A percentile compares a stretch with the other conserved stretches of the same genome.
These are phyloP conservation scores for Coleophoma cylindrospora DNA, from an alignment of 2,329 filamentous ascomycete genomes.

Conservation along the genomic window DNA sequence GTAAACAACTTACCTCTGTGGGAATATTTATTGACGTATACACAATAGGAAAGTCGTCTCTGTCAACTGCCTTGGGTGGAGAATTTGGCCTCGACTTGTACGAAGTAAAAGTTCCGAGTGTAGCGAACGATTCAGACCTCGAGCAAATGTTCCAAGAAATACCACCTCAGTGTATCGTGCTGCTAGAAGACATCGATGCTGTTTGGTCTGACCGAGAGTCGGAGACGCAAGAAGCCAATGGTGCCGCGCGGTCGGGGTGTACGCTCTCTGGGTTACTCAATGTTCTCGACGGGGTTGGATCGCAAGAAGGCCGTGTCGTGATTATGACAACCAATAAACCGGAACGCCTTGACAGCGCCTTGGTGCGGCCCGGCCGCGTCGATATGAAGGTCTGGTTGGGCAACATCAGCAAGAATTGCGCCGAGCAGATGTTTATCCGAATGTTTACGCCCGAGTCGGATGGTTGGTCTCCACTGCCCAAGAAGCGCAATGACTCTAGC, in stretches of 20 bases:
- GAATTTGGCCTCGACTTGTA: slow-evolving; percentile 45
- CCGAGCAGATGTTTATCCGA: slow-evolving; percentile 40
- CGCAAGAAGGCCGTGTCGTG: slow-evolving; percentile 67
- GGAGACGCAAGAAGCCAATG: slow-evolving; percentile 25
- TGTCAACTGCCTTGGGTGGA: slow-evolving; percentile 87
- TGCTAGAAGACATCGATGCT: slow-evolving; percentile 49
- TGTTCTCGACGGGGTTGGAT: slow-evolving; percentile 80
- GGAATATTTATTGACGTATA: too few relatives aligned
- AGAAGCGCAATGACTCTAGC: slow-evolving; percentile 9
- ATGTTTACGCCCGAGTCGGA: slow-evolving; percentile 35
- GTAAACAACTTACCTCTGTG: too few relatives aligned
- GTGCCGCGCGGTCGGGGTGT: slow-evolving; percentile 31
- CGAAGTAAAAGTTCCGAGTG: slow-evolving; percentile 50
- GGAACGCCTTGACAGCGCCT: slow-evolving; percentile 86
- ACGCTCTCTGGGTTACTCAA: slow-evolving; percentile 89
- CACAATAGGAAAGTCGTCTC: slow-evolving; percentile 54
- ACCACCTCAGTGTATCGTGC: slow-evolving; percentile 44
- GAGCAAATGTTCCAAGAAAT: slow-evolving; percentile 42
- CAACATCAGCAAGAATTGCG: slow-evolving; percentile 54
- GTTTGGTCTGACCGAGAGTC: slow-evolving; percentile 29
- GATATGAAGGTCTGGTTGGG: slow-evolving; percentile 93
- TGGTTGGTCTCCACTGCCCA: not conserved
- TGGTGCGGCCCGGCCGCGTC: slow-evolving; percentile 85
- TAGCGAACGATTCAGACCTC: slow-evolving; percentile 37
- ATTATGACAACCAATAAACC: slow-evolving; percentile 99